These are phyloP conservation scores for Blastobotrys illinoisensis DNA, from an alignment of 1,139 yeast species.

Conservation along the genomic window DNA sequence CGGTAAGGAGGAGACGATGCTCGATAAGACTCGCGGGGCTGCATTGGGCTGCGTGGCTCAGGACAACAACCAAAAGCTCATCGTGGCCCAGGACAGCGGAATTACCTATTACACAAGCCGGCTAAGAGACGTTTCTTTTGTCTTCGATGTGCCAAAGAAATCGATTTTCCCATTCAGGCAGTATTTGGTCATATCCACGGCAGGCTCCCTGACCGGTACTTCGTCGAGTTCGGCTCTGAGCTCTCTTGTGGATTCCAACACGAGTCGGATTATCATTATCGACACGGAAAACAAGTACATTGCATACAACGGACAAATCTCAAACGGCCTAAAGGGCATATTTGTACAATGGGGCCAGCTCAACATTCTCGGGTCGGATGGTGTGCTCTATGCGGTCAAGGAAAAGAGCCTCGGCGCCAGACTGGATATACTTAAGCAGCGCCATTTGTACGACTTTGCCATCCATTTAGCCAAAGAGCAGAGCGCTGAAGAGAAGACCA, in stretches of 20 bases:
- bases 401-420: conserved; percentile 66
- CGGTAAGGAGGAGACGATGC: conserved; percentile 56
- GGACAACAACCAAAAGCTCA: conserved; percentile 31
- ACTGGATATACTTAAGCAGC: conserved; percentile 61
- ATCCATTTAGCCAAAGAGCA: conserved; percentile 56
- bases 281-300: conserved; percentile 67
- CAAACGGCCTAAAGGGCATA: conserved; percentile 55
- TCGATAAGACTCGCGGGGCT: conserved; percentile 64
- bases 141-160: conserved; percentile 56
- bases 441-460: conserved; percentile 72
- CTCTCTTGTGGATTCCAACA: conserved; percentile 26
- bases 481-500: conserved; percentile 36
- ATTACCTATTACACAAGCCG: conserved; percentile 50
- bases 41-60: conserved; percentile 61
- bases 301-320: conserved; percentile 62
- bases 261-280: conserved; percentile 53
- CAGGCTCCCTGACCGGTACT: conserved; percentile 23
- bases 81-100: conserved; percentile 50
- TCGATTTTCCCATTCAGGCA: conserved; percentile 44
- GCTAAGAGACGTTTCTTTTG: conserved; percentile 53
- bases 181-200: conserved; percentile 54
- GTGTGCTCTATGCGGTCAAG: conserved; percentile 60
- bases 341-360: conserved; percentile 52
- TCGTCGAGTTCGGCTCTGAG: conserved; percentile 13
- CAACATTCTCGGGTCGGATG: conserved; percentile 66